phyloP scores from a whole-genome alignment of 345 rosid species.

The Iberis pinnata region DNA sequence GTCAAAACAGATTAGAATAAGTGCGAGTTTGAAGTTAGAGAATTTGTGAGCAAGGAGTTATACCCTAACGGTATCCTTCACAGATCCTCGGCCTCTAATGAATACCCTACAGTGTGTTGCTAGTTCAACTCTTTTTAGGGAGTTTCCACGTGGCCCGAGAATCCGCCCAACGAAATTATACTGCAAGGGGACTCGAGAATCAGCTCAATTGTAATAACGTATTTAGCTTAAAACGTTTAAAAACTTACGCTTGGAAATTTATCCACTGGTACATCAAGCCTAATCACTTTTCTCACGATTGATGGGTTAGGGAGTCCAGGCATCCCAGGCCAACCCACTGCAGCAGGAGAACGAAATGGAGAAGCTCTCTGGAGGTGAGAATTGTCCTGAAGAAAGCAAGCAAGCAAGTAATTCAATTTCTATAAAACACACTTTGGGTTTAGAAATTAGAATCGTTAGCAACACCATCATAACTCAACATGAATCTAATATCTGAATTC shows the following conservation, averaged over 20 bases:
- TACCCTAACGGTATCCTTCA: constrained; percentile 86
- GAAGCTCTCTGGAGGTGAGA: constrained; percentile 68
- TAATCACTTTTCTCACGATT: constrained; percentile 58
- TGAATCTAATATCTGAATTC: background rate
- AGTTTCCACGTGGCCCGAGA: constrained; percentile 97
- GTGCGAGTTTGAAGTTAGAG: too few relatives aligned
- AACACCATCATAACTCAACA: background rate
- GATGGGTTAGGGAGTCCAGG: constrained; percentile 58
- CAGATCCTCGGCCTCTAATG: constrained; percentile 88
- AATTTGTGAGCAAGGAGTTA: background rate
- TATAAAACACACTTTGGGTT: background rate
- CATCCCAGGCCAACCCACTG: constrained; percentile 73
- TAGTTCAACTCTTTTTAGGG: constrained; percentile 85
- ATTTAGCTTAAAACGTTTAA: background rate
- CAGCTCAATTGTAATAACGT: background rate
- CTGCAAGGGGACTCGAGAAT: constrained; percentile 34
- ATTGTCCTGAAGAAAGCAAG: constrained; percentile 51
- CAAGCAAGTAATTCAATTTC: background rate
- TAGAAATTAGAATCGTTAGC: background rate
- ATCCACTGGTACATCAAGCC: constrained; percentile 93
- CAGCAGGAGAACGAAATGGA: constrained; percentile 48
- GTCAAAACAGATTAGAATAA: too few relatives aligned
- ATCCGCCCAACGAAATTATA: constrained; percentile 90
- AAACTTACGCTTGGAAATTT: constrained; percentile 79
- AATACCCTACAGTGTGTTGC: constrained; percentile 76